phyloP scores from a whole-genome alignment of 352 stramenopile genomes.

The Paralagenidium karlingii region DNA sequence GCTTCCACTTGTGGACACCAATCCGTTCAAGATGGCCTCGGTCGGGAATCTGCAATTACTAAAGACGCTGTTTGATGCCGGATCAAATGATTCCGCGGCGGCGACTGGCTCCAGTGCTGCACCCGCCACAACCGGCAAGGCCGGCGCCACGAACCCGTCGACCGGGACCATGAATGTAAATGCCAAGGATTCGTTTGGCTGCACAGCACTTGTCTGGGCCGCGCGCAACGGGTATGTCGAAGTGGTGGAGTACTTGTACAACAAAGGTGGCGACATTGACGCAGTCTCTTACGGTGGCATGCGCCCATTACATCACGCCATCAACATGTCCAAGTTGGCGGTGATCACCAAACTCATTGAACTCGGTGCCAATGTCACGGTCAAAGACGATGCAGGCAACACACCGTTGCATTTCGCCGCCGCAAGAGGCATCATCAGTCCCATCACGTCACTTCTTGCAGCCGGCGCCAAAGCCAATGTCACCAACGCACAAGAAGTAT shows the following conservation, averaged over 20 bases:
- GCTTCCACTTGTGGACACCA: conserved; percentile 65
- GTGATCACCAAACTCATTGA: conserved; percentile 60
- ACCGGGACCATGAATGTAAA: conserved; percentile 79
- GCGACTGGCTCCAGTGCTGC: conserved; percentile 17
- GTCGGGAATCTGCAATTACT: conserved; percentile 66
- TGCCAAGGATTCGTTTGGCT: conserved; percentile 66
- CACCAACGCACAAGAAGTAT: conserved; percentile 59
- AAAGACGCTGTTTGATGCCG: conserved; percentile 46
- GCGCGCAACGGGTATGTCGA: conserved; percentile 77
- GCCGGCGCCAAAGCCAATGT: conserved; percentile 71
- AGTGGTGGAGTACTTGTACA: conserved; percentile 60
- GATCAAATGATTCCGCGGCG: conserved; percentile 6
- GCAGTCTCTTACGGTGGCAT: conserved; percentile 62
- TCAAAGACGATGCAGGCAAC: conserved; percentile 78
- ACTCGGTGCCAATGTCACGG: conserved; percentile 56
- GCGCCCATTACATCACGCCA: conserved; percentile 69
- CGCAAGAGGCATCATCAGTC: conserved; percentile 73
- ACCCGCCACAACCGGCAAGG: too few relatives aligned
- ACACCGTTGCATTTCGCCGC: conserved; percentile 76
- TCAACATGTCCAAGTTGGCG: conserved; percentile 60
- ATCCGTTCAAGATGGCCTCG: conserved; percentile 78
- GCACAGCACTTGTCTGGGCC: conserved; percentile 68
- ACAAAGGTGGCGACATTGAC: conserved; percentile 57
- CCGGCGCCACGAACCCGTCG: too few relatives aligned
- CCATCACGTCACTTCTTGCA: conserved; percentile 57